Evolutionary conservation across 2,329 filamentous ascomycete species (phyloP).

Genomic region (Gnomoniopsis smithogilvyi): DNA sequence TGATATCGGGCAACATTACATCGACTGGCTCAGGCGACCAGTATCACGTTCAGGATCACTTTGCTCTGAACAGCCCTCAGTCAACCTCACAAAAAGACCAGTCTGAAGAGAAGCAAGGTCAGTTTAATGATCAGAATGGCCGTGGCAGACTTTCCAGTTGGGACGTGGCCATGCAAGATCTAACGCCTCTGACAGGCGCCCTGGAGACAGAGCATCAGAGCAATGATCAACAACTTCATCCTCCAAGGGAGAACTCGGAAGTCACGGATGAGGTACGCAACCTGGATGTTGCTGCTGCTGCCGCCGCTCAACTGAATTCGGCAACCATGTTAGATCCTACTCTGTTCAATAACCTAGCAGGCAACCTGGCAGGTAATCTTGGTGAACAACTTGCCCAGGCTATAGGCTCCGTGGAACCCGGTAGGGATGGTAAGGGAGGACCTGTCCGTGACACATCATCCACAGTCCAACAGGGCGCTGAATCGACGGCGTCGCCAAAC

Average conservation of each 20-base stretch:
- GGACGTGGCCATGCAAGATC: background rate
- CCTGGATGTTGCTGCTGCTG: slow-evolving; percentile 54
- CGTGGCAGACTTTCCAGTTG: background rate
- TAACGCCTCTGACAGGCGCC: slow-evolving; percentile 7
- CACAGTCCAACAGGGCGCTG: slow-evolving; percentile 9
- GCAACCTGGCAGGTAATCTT: slow-evolving; percentile 16
- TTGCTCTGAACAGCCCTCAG: slow-evolving; percentile 51
- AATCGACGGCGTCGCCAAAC: slow-evolving; percentile 2
- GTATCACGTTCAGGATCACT: slow-evolving; percentile 58
- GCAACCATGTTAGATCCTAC: slow-evolving; percentile 48
- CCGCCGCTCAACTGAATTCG: slow-evolving; percentile 52
- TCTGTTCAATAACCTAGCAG: slow-evolving; percentile 31
- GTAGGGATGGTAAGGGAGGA: slow-evolving; percentile 18
- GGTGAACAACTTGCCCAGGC: slow-evolving; percentile 13
- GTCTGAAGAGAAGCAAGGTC: slow-evolving; percentile 35
- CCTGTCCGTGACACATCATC: slow-evolving; percentile 16
- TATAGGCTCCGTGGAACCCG: slow-evolving; percentile 6
- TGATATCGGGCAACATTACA: background rate
- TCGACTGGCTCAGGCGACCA: slow-evolving; percentile 27
- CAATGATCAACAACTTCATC: slow-evolving; percentile 46
- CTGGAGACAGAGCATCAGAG: slow-evolving; percentile 28
- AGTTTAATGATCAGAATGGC: slow-evolving; percentile 13
- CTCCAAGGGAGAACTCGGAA: slow-evolving; percentile 35
- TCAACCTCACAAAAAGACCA: slow-evolving; percentile 44
- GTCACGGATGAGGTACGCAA: slow-evolving; percentile 43